A percentile compares a stretch with the other conserved stretches of the same genome.
phyloP scores from a whole-genome alignment of 2,329 filamentous ascomycete species.

The Sordariomycetes sp. region DNA sequence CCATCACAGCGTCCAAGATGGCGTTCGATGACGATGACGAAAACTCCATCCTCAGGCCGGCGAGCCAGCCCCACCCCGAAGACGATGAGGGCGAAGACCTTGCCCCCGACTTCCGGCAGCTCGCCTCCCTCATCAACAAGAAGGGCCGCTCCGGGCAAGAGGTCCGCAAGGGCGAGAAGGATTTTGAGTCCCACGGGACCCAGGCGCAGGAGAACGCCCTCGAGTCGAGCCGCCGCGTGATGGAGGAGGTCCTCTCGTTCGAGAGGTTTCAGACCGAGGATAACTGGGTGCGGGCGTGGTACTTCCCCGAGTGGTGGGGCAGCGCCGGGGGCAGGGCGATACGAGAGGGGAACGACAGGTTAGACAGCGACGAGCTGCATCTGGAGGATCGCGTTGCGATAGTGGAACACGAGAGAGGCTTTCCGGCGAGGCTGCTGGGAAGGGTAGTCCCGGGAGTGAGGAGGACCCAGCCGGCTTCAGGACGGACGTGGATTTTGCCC shows the following conservation, averaged over 20 bases:
- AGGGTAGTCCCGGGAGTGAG: constrained; percentile 46
- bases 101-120: constrained; percentile 77
- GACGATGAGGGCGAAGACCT: constrained; percentile 59
- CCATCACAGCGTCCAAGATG: constrained; percentile 15
- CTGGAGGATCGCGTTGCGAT: constrained; percentile 46
- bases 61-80: constrained; percentile 10
- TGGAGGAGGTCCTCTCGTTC: constrained; percentile 77
- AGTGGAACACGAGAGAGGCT: constrained; percentile 61
- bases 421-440: constrained; percentile 68
- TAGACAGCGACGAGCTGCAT: constrained; percentile 16
- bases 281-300: constrained; percentile 58
- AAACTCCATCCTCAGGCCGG: constrained; percentile 14
- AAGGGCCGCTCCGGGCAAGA: constrained; percentile 45
- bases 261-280: constrained; percentile 64
- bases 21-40: constrained; percentile 35
- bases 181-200: constrained; percentile 91
- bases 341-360: constrained; percentile 8
- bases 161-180: constrained; percentile 89
- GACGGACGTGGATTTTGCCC: constrained; percentile 72
- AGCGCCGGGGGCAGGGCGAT: constrained; percentile 11
- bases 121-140: constrained; percentile 41
- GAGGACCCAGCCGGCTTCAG: constrained; percentile 38
- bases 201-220: constrained; percentile 68
- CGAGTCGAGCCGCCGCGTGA: constrained; percentile 70
- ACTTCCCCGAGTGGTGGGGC: constrained; percentile 53